Percentiles rank a stretch among this genome's conserved stretches.
These are phyloP conservation scores for Ustilago esculenta DNA, from an alignment of 1,284 basidiomycete species.

Conservation along the genomic window DNA sequence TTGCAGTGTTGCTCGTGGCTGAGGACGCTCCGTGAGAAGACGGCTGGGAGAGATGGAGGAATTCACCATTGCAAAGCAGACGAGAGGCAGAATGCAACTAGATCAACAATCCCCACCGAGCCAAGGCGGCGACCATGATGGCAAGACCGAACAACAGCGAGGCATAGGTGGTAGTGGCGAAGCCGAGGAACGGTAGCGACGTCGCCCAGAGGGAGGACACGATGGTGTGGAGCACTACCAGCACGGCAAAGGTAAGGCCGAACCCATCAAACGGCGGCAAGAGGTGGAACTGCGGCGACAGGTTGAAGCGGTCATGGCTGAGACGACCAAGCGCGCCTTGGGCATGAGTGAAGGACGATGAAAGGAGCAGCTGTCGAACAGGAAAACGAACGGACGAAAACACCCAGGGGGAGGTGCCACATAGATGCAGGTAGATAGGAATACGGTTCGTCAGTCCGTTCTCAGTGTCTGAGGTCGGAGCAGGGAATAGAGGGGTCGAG, in stretches of 20 bases:
- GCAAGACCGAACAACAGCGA: constrained; percentile 57
- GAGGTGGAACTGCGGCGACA: constrained; percentile 37
- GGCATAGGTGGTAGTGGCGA: constrained; percentile 55
- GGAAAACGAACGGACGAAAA: neutral
- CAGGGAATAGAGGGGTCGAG: no score
- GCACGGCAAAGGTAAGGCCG: constrained; percentile 32
- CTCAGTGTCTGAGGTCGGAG: no score
- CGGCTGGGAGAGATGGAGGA: no score
- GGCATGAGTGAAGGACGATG: constrained; percentile 53
- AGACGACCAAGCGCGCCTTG: constrained; percentile 48
- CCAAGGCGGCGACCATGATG: constrained; percentile 52
- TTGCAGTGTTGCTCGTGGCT: no score
- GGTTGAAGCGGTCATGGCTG: constrained; percentile 18
- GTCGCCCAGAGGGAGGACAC: constrained; percentile 55
- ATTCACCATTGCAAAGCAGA: no score
- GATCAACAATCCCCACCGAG: constrained; percentile 57
- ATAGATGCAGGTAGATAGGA: no score
- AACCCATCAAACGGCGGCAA: constrained; percentile 42
- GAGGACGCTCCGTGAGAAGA: no score
- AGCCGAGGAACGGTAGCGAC: constrained; percentile 50
- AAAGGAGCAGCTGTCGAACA: constrained; percentile 40
- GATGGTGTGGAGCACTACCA: constrained; percentile 54
- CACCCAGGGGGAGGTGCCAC: no score
- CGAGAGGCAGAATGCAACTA: constrained; percentile 1
- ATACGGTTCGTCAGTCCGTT: no score